A percentile compares a stretch with the other conserved stretches of the same genome.
Conservation (phyloP, 2,329 filamentous ascomycete genomes). For the Epichloe festucae region DNA sequence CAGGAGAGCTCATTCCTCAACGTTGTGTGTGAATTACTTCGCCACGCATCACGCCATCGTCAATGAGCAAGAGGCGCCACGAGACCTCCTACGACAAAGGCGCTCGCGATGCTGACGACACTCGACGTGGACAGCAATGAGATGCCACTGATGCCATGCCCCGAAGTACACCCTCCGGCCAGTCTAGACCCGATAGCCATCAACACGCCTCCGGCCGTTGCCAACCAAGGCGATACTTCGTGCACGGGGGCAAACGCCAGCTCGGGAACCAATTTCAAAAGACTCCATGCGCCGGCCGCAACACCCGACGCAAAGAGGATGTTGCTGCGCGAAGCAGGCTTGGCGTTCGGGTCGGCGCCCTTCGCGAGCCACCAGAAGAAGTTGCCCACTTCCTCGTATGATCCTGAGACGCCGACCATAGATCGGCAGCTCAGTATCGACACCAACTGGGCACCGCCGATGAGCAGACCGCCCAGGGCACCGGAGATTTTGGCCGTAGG, state of each 20-base stretch:
- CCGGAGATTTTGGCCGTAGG: slow-evolving; percentile 23
- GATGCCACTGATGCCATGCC: slow-evolving; percentile 56
- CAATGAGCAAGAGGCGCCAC: slow-evolving; percentile 17
- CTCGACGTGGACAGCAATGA: slow-evolving; percentile 49
- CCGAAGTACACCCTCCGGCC: slow-evolving; percentile 54
- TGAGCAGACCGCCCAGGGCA: slow-evolving; percentile 43
- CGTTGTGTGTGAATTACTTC: no score
- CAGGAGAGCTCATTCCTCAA: no score
- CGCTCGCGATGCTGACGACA: slow-evolving; percentile 43
- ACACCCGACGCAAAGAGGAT: slow-evolving; percentile 41
- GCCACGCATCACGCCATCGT: not conserved
- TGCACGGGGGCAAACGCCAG: slow-evolving; percentile 14
- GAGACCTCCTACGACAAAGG: slow-evolving; percentile 39
- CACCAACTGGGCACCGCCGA: slow-evolving; percentile 44
- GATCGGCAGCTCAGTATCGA: slow-evolving; percentile 39
- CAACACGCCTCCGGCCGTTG: slow-evolving; percentile 39
- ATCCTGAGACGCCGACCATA: slow-evolving; percentile 47
- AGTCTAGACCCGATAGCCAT: slow-evolving; percentile 49
- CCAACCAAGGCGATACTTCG: slow-evolving; percentile 24
- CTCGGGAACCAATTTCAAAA: slow-evolving; percentile 21
- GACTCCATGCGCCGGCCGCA: slow-evolving; percentile 29
- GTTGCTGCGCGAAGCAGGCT: slow-evolving; percentile 25
- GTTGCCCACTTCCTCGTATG: slow-evolving; percentile 48
- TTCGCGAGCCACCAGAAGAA: slow-evolving; percentile 33
- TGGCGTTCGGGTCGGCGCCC: slow-evolving; percentile 14